Percentiles rank a stretch among this genome's conserved stretches.
Evolutionary conservation across 1,284 basidiomycete genomes (phyloP).

Genomic region (Trichosporon sp.): DNA sequence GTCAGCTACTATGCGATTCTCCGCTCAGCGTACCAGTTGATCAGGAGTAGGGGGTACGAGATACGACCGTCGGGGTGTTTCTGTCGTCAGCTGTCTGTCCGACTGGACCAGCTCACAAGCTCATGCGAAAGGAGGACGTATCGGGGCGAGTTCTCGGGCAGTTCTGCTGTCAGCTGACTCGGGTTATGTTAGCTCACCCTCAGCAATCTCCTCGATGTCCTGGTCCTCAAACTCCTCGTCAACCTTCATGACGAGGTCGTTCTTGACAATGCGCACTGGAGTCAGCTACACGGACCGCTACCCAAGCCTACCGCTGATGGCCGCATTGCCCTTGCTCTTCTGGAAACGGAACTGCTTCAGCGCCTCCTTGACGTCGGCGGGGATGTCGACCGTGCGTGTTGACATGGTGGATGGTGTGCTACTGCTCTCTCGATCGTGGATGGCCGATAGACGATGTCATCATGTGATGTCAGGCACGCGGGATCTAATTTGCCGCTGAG

Average conservation of each 20-base stretch:
- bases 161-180: constrained; percentile 62
- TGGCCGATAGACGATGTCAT: background rate
- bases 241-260: constrained; percentile 74
- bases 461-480: constrained; percentile 15
- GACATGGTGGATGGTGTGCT: constrained; percentile 20
- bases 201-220: constrained; percentile 76
- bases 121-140: constrained; percentile 85
- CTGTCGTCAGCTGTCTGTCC: constrained; percentile 33
- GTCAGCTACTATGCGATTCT: constrained; percentile 21
- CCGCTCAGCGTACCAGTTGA: constrained; percentile 69
- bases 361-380: constrained; percentile 70
- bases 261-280: constrained; percentile 80
- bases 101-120: constrained; percentile 56
- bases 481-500: background rate
- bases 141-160: constrained; percentile 85
- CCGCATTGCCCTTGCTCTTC: constrained; percentile 68
- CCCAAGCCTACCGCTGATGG: constrained; percentile 62
- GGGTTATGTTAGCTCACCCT: constrained; percentile 62
- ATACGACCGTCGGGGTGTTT: constrained; percentile 79
- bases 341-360: constrained; percentile 82
- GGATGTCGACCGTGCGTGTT: constrained; percentile 77
- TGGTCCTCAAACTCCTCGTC: constrained; percentile 76
- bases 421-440: constrained; percentile 2
- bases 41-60: constrained; percentile 77
- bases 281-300: background rate